Evolutionary conservation across 176 grass and related monocot genomes (phyloP).

Genomic region (Cocos nucifera): DNA sequence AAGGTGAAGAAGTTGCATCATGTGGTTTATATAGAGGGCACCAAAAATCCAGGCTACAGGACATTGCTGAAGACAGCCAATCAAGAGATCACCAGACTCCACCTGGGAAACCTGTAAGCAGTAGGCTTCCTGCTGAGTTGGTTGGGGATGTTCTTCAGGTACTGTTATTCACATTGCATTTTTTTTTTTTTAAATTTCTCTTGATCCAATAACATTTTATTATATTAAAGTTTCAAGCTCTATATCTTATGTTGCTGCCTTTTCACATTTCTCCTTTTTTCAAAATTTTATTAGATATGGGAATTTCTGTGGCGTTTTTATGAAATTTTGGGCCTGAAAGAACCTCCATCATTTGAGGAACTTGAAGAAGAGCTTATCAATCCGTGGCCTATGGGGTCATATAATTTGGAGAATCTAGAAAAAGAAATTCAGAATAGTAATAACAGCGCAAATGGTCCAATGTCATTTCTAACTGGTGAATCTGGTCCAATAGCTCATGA

Average conservation of each 20-base stretch:
- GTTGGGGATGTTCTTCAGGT: conserved; percentile 91
- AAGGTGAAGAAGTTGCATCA: conserved; percentile 25
- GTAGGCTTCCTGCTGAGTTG: conserved; percentile 67
- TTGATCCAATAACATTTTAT: background rate
- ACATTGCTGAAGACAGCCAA: conserved; percentile 31
- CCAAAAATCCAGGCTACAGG: conserved; percentile 17
- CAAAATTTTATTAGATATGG: conserved; percentile 46
- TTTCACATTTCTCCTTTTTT: too few species aligned
- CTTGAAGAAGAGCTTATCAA: conserved; percentile 92
- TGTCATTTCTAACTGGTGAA: conserved; percentile 44
- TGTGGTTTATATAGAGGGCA: conserved; percentile 35
- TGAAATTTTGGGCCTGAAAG: conserved; percentile 68
- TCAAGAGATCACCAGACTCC: conserved; percentile 42
- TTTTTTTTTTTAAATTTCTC: conserved; percentile 4
- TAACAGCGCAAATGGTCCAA: conserved; percentile 41
- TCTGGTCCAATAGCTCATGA: conserved; percentile 36
- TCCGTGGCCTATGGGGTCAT: conserved; percentile 61
- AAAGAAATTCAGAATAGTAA: conserved; percentile 30
- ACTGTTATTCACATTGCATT: conserved; percentile 6
- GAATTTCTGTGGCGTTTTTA: conserved; percentile 69
- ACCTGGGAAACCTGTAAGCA: conserved; percentile 52
- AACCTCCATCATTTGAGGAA: conserved; percentile 78
- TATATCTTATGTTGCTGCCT: too few species aligned
- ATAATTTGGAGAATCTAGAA: conserved; percentile 30
- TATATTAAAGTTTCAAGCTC: too few species aligned